phyloP scores from a whole-genome alignment of 805 yeast species.

The Metschnikowia lochheadii region DNA sequence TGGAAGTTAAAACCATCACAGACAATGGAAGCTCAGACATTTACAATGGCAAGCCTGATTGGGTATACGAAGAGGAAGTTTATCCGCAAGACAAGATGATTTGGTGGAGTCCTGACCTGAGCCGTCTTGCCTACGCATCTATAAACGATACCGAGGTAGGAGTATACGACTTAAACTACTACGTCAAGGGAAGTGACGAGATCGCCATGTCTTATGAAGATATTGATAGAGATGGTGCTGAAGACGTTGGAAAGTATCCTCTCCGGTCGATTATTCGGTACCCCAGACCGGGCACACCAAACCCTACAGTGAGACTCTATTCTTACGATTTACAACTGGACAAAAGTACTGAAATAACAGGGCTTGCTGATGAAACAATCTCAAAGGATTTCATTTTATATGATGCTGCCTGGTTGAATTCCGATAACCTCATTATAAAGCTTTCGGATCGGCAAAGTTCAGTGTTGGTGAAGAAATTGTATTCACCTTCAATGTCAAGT shows the following conservation, averaged over 20 bases:
- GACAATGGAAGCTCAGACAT: slow-evolving; percentile 49
- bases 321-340: slow-evolving; percentile 31
- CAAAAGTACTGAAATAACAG: slow-evolving; percentile 18
- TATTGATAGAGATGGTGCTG: slow-evolving; percentile 3
- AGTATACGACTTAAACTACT: slow-evolving; percentile 48
- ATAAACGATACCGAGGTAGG: slow-evolving; percentile 60
- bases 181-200: slow-evolving; percentile 31
- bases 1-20: slow-evolving; percentile 34
- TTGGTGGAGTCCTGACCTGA: slow-evolving; percentile 73
- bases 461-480: slow-evolving; percentile 14
- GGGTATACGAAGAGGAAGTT: slow-evolving; percentile 86
- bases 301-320: slow-evolving; percentile 51
- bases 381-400: slow-evolving; percentile 19
- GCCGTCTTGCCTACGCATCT: slow-evolving; percentile 49
- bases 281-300: slow-evolving; percentile 68
- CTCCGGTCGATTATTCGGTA: slow-evolving; percentile 46
- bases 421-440: slow-evolving; percentile 15
- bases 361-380: slow-evolving; percentile 7
- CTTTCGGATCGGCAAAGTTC: slow-evolving; percentile 22
- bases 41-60: slow-evolving; percentile 70
- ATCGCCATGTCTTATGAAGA: slow-evolving; percentile 12
- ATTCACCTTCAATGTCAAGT: slow-evolving; percentile 5
- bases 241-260: slow-evolving; percentile 44
- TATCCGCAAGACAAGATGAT: slow-evolving; percentile 52
- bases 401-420: slow-evolving; percentile 21